Base-by-base conservation (phyloP, 371 early-diverging fungal genomes). In the Mucor sp. region DNA sequence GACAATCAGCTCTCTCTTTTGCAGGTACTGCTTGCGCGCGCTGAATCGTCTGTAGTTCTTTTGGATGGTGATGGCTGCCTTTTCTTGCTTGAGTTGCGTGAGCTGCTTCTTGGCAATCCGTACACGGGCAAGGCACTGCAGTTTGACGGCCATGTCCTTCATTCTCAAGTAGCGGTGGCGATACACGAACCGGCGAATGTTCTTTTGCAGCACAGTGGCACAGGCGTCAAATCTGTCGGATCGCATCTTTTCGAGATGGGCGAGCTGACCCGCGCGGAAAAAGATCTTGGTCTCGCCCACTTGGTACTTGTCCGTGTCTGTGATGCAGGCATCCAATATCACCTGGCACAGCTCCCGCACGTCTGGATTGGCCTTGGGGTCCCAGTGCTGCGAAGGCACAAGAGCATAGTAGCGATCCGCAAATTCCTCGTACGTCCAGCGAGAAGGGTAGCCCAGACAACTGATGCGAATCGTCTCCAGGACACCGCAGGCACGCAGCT, bases 401-500 rank as follows among this genome's bases (percentile, higher is more conserved):
- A 99, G 77, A 65, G 95, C 84, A 79, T 92, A 93, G 80, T 96
- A 98, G 23, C 97, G 76, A 50, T 93, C 90, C 59, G 92, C 92
- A 76, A 99, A 99, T 70, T 99, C 99, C 48, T 87, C 85, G 78
- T 93, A 97, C 11, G 89, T 85, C 85, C 95, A 90, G 37, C 99
- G 89, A 11, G 93, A 90, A 14, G 99, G 99, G 77, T 98, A 99
- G 19, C 99, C 99, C 14, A 96, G 94, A 74, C 98, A 94, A 75
- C 94, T 93, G 77, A 99, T 99, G 35, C 98, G 91, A 73, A 99
- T 99, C 7, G 99, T 99, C 80, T 99, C 99, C 14, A 99, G 75
- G 6, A 99, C 99, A 89, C 99, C 99, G 83, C 99, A 99, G 32
- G 99, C 99, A 55, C 96, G 90, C 50, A 99, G 80, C 81, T 99